Conservation (phyloP, 139 green algal species). For the Chlamydomonas applanata region DNA sequence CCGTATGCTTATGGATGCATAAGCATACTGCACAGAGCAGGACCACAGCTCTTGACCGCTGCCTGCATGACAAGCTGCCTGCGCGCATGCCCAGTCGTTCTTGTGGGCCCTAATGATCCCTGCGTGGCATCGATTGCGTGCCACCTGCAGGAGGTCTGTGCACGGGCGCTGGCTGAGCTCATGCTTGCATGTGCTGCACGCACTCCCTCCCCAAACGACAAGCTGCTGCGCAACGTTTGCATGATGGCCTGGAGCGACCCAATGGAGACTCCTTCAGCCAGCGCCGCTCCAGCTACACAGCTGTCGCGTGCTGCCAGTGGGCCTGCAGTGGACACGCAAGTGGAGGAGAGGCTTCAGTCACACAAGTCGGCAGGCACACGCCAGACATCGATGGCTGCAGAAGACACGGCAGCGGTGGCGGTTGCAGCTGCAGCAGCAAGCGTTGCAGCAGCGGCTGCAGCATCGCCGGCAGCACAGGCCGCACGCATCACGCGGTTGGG, state of each 20-base stretch:
- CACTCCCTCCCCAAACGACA: conserved; percentile 80
- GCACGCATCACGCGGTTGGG: conserved; percentile 49
- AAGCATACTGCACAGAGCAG: too few species aligned
- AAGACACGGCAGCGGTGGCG: conserved; percentile 6
- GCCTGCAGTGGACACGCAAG: neutral
- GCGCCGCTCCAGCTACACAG: conserved; percentile 14
- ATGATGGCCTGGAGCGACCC: conserved; percentile 71
- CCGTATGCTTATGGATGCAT: too few species aligned
- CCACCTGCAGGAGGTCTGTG: conserved; percentile 57
- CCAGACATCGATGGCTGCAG: neutral
- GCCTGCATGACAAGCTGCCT: too few species aligned
- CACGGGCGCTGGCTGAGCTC: conserved; percentile 73
- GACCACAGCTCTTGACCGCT: too few species aligned
- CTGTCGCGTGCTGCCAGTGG: neutral
- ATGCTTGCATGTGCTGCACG: conserved; percentile 53
- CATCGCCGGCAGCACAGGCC: conserved; percentile 11
- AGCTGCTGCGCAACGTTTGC: conserved; percentile 85
- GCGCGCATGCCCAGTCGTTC: too few species aligned
- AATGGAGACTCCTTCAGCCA: conserved; percentile 35
- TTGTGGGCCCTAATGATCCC: too few species aligned
- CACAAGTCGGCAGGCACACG: neutral
- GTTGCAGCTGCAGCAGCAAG: conserved; percentile 8
- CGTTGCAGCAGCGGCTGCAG: conserved; percentile 6
- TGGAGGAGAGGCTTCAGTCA: conserved; percentile 2
- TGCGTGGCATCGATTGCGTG: too few species aligned